Evolutionary conservation across 2,329 filamentous ascomycete species (phyloP).

Genomic region (Drechslerella dactyloides): DNA sequence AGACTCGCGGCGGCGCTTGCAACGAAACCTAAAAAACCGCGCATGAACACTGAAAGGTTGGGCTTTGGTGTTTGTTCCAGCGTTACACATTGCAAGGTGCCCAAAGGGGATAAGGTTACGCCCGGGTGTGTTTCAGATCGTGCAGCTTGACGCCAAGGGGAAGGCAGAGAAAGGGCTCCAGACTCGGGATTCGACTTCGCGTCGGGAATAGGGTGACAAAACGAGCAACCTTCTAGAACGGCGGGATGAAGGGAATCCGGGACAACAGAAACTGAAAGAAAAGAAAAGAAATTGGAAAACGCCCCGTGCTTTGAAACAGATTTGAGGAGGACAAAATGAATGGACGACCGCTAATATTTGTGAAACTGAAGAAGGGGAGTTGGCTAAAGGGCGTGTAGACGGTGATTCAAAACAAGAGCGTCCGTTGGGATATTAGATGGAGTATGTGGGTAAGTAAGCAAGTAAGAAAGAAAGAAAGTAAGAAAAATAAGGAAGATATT

Average conservation of each 20-base stretch:
- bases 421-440: slow-evolving; percentile 16
- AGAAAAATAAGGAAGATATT: too few species aligned
- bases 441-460: slow-evolving; percentile 27
- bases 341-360: slow-evolving; percentile 32
- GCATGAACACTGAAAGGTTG: not conserved
- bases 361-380: slow-evolving; percentile 29
- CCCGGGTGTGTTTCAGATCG: slow-evolving; percentile 47
- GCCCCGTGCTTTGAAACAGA: slow-evolving; percentile 36
- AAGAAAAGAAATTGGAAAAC: slow-evolving; percentile 18
- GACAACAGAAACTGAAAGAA: slow-evolving; percentile 22
- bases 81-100: slow-evolving; percentile 43
- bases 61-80: slow-evolving; percentile 35
- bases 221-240: slow-evolving; percentile 49
- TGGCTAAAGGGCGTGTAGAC: slow-evolving; percentile 6
- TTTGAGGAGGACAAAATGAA: not conserved
- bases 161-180: slow-evolving; percentile 15
- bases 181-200: not conserved
- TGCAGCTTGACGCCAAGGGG: slow-evolving; percentile 30
- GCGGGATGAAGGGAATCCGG: slow-evolving; percentile 1
- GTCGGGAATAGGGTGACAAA: slow-evolving; percentile 20
- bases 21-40: slow-evolving; percentile 17
- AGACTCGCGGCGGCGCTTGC: slow-evolving; percentile 41
- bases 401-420: slow-evolving; percentile 38
- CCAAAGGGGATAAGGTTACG: slow-evolving; percentile 50
- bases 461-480: too few species aligned